These are phyloP conservation scores for Trichomonas tenax DNA, from an alignment of 208 protist genomes.

Conservation along the genomic window DNA sequence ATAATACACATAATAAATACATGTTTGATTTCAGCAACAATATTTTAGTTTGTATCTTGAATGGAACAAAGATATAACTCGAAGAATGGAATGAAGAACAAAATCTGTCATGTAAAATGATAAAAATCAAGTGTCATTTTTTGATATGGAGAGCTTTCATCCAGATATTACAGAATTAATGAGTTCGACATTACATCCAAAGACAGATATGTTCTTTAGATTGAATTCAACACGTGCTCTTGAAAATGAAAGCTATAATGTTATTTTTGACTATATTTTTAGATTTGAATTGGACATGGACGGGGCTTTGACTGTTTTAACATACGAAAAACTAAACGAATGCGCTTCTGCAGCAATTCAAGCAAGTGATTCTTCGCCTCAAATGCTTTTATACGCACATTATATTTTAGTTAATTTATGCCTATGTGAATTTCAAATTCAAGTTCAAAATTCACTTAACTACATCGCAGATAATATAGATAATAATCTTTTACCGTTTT, in stretches of 20 bases:
- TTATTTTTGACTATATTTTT: not conserved
- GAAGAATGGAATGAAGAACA: no score
- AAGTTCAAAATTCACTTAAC: not conserved
- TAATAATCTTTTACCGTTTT: not conserved
- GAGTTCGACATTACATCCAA: not conserved
- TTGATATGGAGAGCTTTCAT: not conserved
- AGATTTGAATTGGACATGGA: not conserved
- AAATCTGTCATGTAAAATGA: no score
- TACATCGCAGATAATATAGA: not conserved
- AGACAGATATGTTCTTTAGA: not conserved
- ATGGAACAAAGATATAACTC: no score
- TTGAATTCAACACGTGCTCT: not conserved
- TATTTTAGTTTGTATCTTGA: no score
- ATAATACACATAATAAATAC: no score
- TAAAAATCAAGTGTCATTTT: no score
- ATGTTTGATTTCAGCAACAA: no score
- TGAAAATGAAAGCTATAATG: not conserved
- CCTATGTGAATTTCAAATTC: not conserved
- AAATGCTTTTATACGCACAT: not conserved
- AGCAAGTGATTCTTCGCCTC: not conserved
- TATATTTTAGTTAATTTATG: not conserved
- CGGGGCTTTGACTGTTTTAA: not conserved
- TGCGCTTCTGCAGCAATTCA: not conserved
- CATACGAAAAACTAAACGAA: not conserved
- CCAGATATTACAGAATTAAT: not conserved